Evolutionary conservation across 2,329 filamentous ascomycete species (phyloP).

Genomic region (Botryotinia narcissicola): DNA sequence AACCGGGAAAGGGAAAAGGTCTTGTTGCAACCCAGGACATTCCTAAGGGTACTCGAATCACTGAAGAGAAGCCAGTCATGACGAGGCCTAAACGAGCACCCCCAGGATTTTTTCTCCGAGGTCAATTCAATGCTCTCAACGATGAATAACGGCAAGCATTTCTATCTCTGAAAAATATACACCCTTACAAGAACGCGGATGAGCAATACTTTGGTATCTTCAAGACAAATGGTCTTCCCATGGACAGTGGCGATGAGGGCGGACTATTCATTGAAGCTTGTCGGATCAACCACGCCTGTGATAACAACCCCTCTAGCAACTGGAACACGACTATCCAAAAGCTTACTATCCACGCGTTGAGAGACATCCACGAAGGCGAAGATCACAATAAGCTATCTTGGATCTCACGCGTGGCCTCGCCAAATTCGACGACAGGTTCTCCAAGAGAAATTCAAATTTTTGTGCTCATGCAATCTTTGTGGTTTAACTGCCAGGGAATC

Average conservation of each 20-base stretch:
- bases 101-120: background rate
- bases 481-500: background rate
- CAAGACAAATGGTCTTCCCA: background rate
- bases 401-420: background rate
- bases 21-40: background rate
- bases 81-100: background rate
- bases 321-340: background rate
- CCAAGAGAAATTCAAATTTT: background rate
- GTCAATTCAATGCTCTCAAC: background rate
- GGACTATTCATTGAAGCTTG: background rate
- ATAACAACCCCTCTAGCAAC: background rate
- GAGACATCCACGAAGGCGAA: background rate
- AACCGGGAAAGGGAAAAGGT: background rate
- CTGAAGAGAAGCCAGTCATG: background rate
- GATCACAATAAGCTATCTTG: background rate
- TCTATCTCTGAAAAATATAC: background rate
- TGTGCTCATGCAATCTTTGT: background rate
- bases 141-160: background rate
- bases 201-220: background rate
- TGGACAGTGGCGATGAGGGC: background rate
- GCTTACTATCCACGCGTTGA: background rate
- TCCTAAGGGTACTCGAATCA: background rate
- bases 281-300: background rate
- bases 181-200: background rate
- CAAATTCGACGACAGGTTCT: background rate